Base-by-base conservation (phyloP, 306 rosid species). In the Begonia masoniana region DNA sequence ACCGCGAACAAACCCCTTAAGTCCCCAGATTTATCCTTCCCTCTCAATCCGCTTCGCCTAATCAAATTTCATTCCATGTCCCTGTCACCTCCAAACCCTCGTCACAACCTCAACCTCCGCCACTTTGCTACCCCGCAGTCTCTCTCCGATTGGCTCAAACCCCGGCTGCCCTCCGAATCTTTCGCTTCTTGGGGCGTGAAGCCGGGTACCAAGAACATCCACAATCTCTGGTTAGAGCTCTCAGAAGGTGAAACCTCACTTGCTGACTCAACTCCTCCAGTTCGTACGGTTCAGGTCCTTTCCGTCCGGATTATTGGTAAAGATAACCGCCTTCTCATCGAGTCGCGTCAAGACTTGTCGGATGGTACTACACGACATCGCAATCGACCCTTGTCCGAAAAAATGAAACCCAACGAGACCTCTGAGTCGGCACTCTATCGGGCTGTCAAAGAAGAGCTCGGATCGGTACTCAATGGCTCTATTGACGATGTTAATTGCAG, bases 151-250 rank as follows among this genome's bases (percentile, higher is more conserved):
- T 85, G 99, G 99, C 92, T 91, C 23, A 74, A 70, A 13, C 94
- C 88, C 1, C 91, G 96, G 1, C 61, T 91, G 13, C 84, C 85
- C 35, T 75, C 94, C 45, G 94, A 91, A 5, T 83, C 82, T 0
- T 79, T 91, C 19, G 96, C 99, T 47, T 71, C 99, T 0, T 91
- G 99, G 96, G 99, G 99, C 5, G 81, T 86, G 9, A 81, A 75
- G 9, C 88, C 96, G 5, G 99, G 94, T 11, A 85, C 99, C 48
- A 91, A 91, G 43, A 91, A 91, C 82, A 79, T 86, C 21, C 94
- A 91, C 69, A 91, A 91, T 57, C 99, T 91, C 69, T 91, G 99
- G 96, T 84, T 91, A 61, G 99, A 91, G 60, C 73, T 91, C 52
- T 45, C 94, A 0, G 78, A 85, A 23, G 96, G 99, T 1, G 99